These are phyloP conservation scores for Chamaecyparis obtusa DNA, from an alignment of 75 land plant species.

Conservation along the genomic window DNA sequence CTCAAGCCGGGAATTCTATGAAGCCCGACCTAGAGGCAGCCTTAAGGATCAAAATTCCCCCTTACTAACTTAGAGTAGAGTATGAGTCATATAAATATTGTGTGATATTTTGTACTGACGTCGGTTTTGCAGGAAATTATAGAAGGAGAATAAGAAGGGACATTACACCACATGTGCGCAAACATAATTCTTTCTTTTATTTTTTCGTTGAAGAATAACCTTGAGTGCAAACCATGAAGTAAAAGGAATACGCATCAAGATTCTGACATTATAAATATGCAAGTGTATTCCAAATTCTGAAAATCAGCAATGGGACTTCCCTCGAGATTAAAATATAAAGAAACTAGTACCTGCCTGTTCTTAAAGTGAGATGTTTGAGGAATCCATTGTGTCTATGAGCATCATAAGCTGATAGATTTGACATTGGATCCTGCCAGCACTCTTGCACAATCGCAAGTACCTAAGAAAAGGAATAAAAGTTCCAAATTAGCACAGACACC, in stretches of 20 bases:
- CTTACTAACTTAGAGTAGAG: too few species aligned
- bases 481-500: neutral
- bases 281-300: neutral
- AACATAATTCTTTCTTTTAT: neutral
- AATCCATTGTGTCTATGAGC: conserved; percentile 71
- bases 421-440: conserved; percentile 52
- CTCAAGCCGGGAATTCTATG: too few species aligned
- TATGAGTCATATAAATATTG: too few species aligned
- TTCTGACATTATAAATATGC: neutral
- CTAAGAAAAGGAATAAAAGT: conserved; percentile 30
- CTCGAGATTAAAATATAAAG: neutral
- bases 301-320: neutral
- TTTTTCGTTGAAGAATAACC: neutral
- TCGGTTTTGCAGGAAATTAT: too few species aligned
- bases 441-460: conserved; percentile 73
- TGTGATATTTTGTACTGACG: too few species aligned
- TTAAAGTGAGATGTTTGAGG: conserved; percentile 80
- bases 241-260: neutral
- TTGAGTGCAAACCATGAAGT: neutral
- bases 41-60: too few species aligned
- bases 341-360: conserved; percentile 77
- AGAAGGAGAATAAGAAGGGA: too few species aligned
- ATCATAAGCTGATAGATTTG: conserved; percentile 77
- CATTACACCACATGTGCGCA: too few species aligned
- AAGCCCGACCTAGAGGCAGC: too few species aligned